These are phyloP conservation scores for Pachysandra terminalis DNA, from an alignment of 164 flowering plant species.

Conservation along the genomic window DNA sequence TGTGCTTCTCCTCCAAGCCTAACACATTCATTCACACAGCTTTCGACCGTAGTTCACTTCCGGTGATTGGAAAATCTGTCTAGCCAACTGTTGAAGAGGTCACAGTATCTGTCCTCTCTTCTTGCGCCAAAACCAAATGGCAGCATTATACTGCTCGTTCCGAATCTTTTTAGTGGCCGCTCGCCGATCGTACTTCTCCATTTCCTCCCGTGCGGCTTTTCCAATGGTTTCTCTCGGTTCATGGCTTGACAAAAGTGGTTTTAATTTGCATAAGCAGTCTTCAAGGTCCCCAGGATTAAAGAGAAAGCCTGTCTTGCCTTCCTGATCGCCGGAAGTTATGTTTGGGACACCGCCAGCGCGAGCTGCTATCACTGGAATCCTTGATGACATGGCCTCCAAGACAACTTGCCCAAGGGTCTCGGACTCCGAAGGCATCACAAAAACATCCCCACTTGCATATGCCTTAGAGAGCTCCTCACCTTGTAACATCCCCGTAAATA, in stretches of 20 bases:
- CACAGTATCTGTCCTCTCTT: conserved; percentile 61
- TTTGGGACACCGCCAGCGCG: conserved; percentile 98
- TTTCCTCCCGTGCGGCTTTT: conserved; percentile 77
- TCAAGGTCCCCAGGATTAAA: conserved; percentile 78
- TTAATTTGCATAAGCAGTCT: conserved; percentile 78
- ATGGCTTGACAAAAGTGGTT: conserved; percentile 43
- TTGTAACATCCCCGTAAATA: conserved; percentile 85
- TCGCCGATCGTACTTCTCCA: conserved; percentile 91
- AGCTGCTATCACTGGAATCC: conserved; percentile 87
- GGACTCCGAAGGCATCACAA: conserved; percentile 97
- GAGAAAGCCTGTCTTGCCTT: conserved; percentile 76
- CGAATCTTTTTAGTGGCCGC: conserved; percentile 83
- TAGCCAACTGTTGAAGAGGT: conserved; percentile 71
- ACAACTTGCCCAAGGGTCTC: conserved; percentile 98
- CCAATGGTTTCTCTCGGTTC: conserved; percentile 75
- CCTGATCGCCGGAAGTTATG: conserved; percentile 74
- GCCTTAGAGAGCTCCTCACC: conserved; percentile 98
- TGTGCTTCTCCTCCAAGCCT: no score
- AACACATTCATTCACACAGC: no score
- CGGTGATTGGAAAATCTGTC: conserved; percentile 27
- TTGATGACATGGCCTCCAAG: conserved; percentile 96
- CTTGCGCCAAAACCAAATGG: conserved; percentile 97
- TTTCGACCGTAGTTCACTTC: no score
- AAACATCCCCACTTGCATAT: conserved; percentile 96
- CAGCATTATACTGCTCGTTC: conserved; percentile 89